Percentiles rank a stretch among this genome's conserved stretches.
Evolutionary conservation across 306 rosid genomes (phyloP).

Genomic region (Lablab purpureus): DNA sequence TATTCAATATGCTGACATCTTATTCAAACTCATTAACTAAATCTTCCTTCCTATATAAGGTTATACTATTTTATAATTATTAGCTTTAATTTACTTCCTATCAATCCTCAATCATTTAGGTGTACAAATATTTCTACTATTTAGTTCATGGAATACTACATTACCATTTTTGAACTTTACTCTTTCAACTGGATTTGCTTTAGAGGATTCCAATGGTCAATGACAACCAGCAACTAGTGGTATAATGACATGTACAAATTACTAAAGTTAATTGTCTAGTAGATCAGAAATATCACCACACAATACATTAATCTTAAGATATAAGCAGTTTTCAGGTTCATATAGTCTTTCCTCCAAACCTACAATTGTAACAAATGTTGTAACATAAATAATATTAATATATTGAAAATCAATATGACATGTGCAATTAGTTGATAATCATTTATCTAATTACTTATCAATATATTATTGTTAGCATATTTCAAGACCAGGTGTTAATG

Average conservation of each 20-base stretch:
- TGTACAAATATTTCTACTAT: too few relatives aligned
- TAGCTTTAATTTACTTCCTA: too few relatives aligned
- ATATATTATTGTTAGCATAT: too few relatives aligned
- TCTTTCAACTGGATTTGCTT: not conserved
- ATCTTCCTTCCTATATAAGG: not conserved
- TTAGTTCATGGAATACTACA: slow-evolving; percentile 1
- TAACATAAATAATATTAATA: too few relatives aligned
- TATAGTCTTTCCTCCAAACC: slow-evolving; percentile 35
- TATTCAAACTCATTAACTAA: not conserved
- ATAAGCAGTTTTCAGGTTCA: slow-evolving; percentile 24
- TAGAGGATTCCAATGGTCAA: not conserved
- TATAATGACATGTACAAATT: slow-evolving; percentile 8
- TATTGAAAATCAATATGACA: too few relatives aligned
- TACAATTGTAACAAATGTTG: not conserved
- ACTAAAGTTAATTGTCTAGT: not conserved
- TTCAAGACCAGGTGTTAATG: too few relatives aligned
- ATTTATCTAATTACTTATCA: too few relatives aligned
- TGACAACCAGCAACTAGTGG: not conserved
- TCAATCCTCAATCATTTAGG: too few relatives aligned
- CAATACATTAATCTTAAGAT: not conserved
- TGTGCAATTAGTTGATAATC: too few relatives aligned
- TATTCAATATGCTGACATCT: not conserved
- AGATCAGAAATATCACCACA: slow-evolving; percentile 16
- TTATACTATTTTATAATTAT: not conserved
- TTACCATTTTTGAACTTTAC: slow-evolving; percentile 7